Percentiles rank a stretch among this genome's conserved stretches.
These are phyloP conservation scores for Penicillium corylophilum DNA, from an alignment of 2,329 filamentous ascomycete species.

Conservation along the genomic window DNA sequence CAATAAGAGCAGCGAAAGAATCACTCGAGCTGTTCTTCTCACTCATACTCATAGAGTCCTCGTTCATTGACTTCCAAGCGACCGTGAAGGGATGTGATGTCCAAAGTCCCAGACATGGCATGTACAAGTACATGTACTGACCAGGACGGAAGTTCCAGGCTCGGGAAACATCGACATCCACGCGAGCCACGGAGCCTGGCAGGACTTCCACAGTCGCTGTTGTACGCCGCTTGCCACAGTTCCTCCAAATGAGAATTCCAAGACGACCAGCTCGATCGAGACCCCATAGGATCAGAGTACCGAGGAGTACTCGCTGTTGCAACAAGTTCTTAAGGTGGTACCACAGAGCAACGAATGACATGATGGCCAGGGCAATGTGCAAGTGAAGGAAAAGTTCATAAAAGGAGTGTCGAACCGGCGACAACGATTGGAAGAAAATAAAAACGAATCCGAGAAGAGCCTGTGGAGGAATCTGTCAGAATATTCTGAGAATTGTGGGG, in stretches of 20 bases:
- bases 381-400: constrained; percentile 47
- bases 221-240: constrained; percentile 48
- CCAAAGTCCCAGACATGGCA: constrained; percentile 47
- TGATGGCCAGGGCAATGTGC: constrained; percentile 41
- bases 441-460: constrained; percentile 39
- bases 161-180: constrained; percentile 31
- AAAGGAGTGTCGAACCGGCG: constrained; percentile 44
- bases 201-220: constrained; percentile 56
- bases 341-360: constrained; percentile 41
- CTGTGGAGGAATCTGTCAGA: constrained; percentile 25
- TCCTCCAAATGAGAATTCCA: constrained; percentile 52
- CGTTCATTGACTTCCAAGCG: constrained; percentile 35
- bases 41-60: constrained; percentile 7
- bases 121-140: constrained; percentile 58
- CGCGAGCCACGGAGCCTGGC: constrained; percentile 55
- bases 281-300: constrained; percentile 34
- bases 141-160: constrained; percentile 42
- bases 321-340: constrained; percentile 33
- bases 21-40: constrained; percentile 34
- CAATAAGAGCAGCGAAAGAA: constrained; percentile 29
- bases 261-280: constrained; percentile 47
- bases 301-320: constrained; percentile 32
- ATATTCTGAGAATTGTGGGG: background rate
- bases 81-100: constrained; percentile 46
- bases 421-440: constrained; percentile 42